Base-by-base conservation (phyloP, 2,329 filamentous ascomycete species). In the Xylaria digitata region DNA sequence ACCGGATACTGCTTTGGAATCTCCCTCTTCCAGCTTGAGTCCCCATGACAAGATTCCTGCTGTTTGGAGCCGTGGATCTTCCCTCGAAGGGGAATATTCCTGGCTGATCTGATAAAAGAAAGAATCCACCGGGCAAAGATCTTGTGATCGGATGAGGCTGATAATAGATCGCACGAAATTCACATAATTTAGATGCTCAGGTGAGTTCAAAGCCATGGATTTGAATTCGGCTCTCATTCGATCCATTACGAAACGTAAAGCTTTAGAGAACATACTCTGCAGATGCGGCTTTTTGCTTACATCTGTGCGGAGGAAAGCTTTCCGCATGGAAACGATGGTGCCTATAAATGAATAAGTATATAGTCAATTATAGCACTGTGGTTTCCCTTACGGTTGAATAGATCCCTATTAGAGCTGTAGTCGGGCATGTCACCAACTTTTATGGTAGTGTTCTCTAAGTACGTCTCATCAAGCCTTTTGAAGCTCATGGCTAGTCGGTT, bases 51-150 rank as follows among this genome's bases (percentile, higher is more conserved):
- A 73, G 72, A 89, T 85, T 4, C 81, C 82, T 3, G 86, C 86
- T 26, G 85, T 82, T 66, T 87, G 86, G 4, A 89, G 79, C 43
- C 85, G 82, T 2, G 86, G 86, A 52, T 89, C 87, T 61, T 87
- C 81, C 13, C 78, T 73, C 0, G 86, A 83, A 2, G 87, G 87
- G 2, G 83, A 84, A 74, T 87, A 89, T 63, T 86, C 85, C 43
- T 78, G 80, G 73, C 81, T 86, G 71, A 86, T 84, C 65, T 86
- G 83, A 65, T 85, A 86, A 75, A 86, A 89, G 73, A 85, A 89
- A 1, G 78, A 74, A 71, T 89, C 85, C 3, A 89, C 79, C 0
- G 79, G 76, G 74, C 85, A 86, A 43, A 89, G 81, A 53, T 86
- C 85, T 70, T 88, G 82, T 0, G 85, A 83, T 73, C 84, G 83